Base-by-base conservation (phyloP, 306 rosid genomes). In the Sicyos baderoa region DNA sequence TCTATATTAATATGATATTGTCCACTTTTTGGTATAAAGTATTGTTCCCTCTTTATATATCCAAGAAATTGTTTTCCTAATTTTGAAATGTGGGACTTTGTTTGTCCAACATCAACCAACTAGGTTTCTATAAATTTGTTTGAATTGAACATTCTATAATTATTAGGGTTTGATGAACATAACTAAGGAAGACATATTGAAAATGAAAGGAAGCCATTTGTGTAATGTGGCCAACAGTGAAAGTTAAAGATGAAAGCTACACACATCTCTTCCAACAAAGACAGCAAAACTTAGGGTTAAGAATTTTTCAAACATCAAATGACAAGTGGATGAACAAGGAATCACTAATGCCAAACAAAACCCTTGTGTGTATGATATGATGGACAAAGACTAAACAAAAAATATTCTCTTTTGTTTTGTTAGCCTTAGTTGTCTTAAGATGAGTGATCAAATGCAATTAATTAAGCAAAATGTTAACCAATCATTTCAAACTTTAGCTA, bases 401-500 rank as follows among this genome's bases (percentile, higher is more conserved):
- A 9, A 7, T 60, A 60, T 59, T 29, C 7, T 16, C 14, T 8
- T 11, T 8, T 37, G 44, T 37, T 37, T 16, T 23, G 3, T 60
- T 9, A n/a, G 68, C 17, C 68, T 35, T 60, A 32, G 5, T 32
- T 37, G 68, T 35, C 68, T 21, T 16, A 35, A 61, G 48, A 61
- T 61, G 35, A 61, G 16, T 32, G 35, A 35, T 61, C 49, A 35
- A 3, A 61, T 35, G 16, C 4, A 35, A 25, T 25, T 35, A 9
- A 37, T 32, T 27, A 3, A 27, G n/a, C 42, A 27, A 14, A 58
- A 27, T 27, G 5, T 8, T 60, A 3, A 48, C 67, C 67, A 29
- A 12, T 60, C 66, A n/a, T 60, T 60, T 60, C 66, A 60, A 60
- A 60, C 66, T 10, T 60, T 35, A 32, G 15, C 49, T 60, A 8